Conservation (phyloP, 2,329 filamentous ascomycete species). For the Penicillium sp. region DNA sequence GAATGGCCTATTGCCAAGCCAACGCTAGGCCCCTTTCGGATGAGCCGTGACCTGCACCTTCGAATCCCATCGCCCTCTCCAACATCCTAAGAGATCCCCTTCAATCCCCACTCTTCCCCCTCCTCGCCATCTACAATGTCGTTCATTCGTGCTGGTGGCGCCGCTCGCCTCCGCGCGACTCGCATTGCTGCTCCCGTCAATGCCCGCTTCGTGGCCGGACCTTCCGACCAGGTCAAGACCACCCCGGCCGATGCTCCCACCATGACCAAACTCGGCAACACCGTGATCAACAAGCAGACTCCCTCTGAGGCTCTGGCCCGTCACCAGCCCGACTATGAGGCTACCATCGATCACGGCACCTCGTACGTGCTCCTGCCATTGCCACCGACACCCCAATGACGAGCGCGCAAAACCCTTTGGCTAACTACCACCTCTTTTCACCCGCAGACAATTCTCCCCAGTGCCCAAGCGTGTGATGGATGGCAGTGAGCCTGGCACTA, state of each 20-base stretch:
- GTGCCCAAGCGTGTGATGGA: conserved; percentile 88
- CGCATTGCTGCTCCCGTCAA: conserved; percentile 37
- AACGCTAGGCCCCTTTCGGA: conserved; percentile 42
- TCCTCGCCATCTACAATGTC: conserved; percentile 59
- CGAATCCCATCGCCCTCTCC: conserved; percentile 34
- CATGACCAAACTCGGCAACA: conserved; percentile 42
- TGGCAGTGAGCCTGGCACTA: conserved; percentile 78
- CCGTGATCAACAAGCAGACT: conserved; percentile 56
- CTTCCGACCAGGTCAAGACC: conserved; percentile 58
- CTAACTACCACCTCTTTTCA: conserved; percentile 29
- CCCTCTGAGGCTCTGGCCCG: conserved; percentile 57
- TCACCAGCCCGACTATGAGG: conserved; percentile 81
- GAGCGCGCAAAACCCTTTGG: conserved; percentile 9
- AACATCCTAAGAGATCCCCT: conserved; percentile 35
- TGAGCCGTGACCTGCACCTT: conserved; percentile 36
- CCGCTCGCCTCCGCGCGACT: conserved; percentile 38
- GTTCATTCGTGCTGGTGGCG: conserved; percentile 61
- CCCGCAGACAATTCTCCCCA: conserved; percentile 79
- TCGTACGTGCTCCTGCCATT: conserved; percentile 65
- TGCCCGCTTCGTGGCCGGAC: conserved; percentile 44
- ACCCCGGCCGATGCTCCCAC: conserved; percentile 49
- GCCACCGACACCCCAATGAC: background rate
- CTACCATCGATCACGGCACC: conserved; percentile 82
- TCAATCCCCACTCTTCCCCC: conserved; percentile 13
- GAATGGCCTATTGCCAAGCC: conserved; percentile 29